These are phyloP conservation scores for Climacium dendroides DNA, from an alignment of 225 moss, liverwort and hornwort genomes.

Conservation along the genomic window DNA sequence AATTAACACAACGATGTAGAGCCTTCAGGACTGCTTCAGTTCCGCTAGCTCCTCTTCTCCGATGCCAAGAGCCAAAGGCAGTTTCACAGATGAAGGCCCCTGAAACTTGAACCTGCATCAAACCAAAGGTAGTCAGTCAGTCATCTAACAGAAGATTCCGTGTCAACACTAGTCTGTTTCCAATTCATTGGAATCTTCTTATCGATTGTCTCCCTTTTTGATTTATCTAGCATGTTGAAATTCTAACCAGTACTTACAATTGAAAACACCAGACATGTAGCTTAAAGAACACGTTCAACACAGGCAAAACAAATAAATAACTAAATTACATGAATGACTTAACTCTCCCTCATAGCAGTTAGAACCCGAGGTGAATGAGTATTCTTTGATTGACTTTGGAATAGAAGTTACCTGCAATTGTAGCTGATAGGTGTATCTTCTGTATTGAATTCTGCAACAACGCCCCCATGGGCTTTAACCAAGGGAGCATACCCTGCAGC, in stretches of 20 bases:
- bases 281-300: neutral
- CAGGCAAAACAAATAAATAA: neutral
- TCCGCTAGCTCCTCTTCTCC: constrained; percentile 16
- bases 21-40: constrained; percentile 1
- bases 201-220: neutral
- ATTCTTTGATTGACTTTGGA: neutral
- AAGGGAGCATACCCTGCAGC: constrained; percentile 83
- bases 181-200: neutral
- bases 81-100: constrained; percentile 60
- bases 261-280: neutral
- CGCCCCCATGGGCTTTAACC: constrained; percentile 62
- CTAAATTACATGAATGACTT: neutral
- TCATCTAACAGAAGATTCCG: neutral
- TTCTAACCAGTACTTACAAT: neutral
- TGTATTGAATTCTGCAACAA: constrained; percentile 82
- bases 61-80: constrained; percentile 61
- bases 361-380: neutral
- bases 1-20: neutral
- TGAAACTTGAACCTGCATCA: constrained; percentile 69
- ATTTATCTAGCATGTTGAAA: neutral
- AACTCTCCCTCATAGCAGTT: neutral
- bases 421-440: constrained; percentile 66
- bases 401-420: constrained; percentile 43
- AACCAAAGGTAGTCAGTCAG: neutral
- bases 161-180: neutral